Conservation (phyloP, 345 rosid genomes). For the Hibiscus trionum region DNA sequence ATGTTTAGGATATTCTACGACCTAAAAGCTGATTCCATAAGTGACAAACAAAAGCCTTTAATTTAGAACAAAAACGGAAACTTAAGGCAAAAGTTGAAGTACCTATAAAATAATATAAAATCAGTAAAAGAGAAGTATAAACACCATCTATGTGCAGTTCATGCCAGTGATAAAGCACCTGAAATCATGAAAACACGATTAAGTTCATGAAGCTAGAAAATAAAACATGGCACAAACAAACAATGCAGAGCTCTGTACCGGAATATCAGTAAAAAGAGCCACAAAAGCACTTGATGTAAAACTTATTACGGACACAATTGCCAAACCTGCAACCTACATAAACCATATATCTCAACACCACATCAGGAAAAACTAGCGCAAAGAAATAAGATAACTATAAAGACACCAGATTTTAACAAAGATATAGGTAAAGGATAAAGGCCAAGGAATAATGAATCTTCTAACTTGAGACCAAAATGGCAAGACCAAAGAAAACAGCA, state of each 20-base stretch:
- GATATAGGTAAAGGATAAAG: not conserved
- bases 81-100: slow-evolving; percentile 15
- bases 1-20: not conserved
- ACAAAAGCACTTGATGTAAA: slow-evolving; percentile 46
- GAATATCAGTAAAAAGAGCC: slow-evolving; percentile 43
- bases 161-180: slow-evolving; percentile 48
- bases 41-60: not conserved
- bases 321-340: slow-evolving; percentile 57
- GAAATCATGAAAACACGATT: slow-evolving; percentile 17
- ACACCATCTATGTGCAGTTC: slow-evolving; percentile 20
- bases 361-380: not conserved
- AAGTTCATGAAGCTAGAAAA: slow-evolving; percentile 6
- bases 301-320: slow-evolving; percentile 46
- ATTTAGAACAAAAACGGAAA: slow-evolving; percentile 5
- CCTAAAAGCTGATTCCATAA: not conserved
- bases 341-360: slow-evolving; percentile 1
- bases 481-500: not conserved
- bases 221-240: not conserved
- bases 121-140: slow-evolving; percentile 29
- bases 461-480: not conserved
- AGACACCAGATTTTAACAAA: not conserved
- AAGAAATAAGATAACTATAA: not conserved
- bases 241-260: slow-evolving; percentile 31
- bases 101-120: slow-evolving; percentile 56
- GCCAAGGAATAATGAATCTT: not conserved